Percentiles rank a stretch among this genome's conserved stretches.
Conservation (phyloP, 345 rosid genomes). For the Fremontodendron californicum region DNA sequence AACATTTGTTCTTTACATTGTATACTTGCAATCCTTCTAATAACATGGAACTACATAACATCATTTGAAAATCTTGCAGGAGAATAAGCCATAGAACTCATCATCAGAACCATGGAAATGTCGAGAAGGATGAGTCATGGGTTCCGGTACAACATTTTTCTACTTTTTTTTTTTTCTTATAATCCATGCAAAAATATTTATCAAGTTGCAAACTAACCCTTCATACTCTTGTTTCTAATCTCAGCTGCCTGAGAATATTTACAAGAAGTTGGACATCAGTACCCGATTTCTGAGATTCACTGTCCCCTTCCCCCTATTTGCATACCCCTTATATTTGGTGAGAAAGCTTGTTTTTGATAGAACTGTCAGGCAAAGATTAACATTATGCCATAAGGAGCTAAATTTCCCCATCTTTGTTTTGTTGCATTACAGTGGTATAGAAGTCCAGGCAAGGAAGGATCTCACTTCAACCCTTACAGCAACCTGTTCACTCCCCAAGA, state of each 20-base stretch:
- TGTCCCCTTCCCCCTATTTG: slow-evolving; percentile 59
- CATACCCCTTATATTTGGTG: slow-evolving; percentile 67
- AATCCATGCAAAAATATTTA: background rate
- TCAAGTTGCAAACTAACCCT: background rate
- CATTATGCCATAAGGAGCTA: background rate
- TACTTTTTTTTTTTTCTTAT: background rate
- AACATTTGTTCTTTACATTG: background rate
- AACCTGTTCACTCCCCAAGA: slow-evolving; percentile 61
- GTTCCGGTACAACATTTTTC: slow-evolving; percentile 46
- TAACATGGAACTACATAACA: background rate
- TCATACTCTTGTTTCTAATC: background rate
- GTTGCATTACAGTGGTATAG: slow-evolving; percentile 52
- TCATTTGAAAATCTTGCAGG: slow-evolving; percentile 32
- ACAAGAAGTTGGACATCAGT: slow-evolving; percentile 34
- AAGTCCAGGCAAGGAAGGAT: slow-evolving; percentile 93
- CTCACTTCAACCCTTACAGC: slow-evolving; percentile 83
- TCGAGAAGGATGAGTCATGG: slow-evolving; percentile 85
- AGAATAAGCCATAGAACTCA: slow-evolving; percentile 85
- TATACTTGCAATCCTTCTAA: background rate
- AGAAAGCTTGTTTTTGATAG: slow-evolving; percentile 5
- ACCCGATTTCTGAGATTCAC: slow-evolving; percentile 53
- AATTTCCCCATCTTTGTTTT: background rate
- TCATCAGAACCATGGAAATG: slow-evolving; percentile 83
- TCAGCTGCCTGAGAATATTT: slow-evolving; percentile 60
- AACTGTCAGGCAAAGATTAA: no score